Percentiles rank a stretch among this genome's conserved stretches.
Conservation (phyloP, 441 rosid genomes). For the Euphorbia schlechtendalii region DNA sequence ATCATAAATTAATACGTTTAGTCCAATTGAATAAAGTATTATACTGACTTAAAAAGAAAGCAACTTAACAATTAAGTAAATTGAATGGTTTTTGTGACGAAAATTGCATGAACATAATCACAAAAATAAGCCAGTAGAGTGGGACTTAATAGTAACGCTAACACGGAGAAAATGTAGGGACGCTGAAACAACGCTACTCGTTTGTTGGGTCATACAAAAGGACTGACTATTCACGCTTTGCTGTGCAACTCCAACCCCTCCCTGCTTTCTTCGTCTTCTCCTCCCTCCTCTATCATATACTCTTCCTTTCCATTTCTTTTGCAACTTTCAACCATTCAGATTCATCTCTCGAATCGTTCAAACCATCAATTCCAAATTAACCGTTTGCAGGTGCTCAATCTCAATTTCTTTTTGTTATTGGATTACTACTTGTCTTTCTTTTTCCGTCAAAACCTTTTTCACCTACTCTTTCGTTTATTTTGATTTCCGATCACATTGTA, state of each 20-base stretch:
- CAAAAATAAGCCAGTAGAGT: too few species aligned
- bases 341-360: conserved; percentile 1
- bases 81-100: too few species aligned
- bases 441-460: not conserved
- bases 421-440: not conserved
- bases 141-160: too few species aligned
- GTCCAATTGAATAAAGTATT: too few species aligned
- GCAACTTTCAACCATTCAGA: conserved; percentile 6
- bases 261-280: not conserved
- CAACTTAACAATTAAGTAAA: too few species aligned
- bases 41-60: too few species aligned
- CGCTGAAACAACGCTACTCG: not conserved
- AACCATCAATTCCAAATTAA: not conserved
- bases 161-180: conserved; percentile 2
- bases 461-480: not conserved
- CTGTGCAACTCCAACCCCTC: not conserved
- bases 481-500: not conserved
- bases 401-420: not conserved
- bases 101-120: too few species aligned
- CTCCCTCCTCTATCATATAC: not conserved
- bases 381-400: conserved; percentile 1
- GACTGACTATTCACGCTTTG: not conserved
- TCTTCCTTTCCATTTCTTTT: conserved; percentile 1
- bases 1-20: too few species aligned
- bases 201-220: not conserved